Evolutionary conservation across 2,329 filamentous ascomycete species (phyloP).

Genomic region (Coniella lustricola): DNA sequence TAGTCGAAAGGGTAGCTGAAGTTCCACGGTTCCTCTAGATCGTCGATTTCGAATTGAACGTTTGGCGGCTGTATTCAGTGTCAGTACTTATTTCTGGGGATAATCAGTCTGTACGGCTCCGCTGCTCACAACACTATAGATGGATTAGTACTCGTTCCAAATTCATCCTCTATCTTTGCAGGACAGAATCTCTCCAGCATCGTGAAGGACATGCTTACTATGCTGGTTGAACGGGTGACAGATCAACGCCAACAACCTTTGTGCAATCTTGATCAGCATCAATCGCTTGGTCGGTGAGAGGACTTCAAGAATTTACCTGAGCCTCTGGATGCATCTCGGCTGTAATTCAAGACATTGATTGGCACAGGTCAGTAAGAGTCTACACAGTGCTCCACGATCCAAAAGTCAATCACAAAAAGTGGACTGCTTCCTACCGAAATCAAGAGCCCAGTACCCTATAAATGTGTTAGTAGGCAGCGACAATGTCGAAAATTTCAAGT

Average conservation of each 20-base stretch:
- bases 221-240: slow-evolving; percentile 21
- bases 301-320: slow-evolving; percentile 15
- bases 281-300: background rate
- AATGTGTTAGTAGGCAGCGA: slow-evolving; percentile 7
- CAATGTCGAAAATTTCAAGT: background rate
- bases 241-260: slow-evolving; percentile 22
- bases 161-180: too few species aligned
- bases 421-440: slow-evolving; percentile 21
- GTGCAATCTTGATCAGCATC: background rate
- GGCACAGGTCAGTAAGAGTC: background rate
- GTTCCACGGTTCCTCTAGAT: slow-evolving; percentile 24
- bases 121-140: slow-evolving; percentile 14
- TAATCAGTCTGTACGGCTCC: too few species aligned
- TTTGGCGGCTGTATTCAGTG: slow-evolving; percentile 18
- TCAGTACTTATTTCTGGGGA: slow-evolving; percentile 2
- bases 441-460: slow-evolving; percentile 23
- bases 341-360: slow-evolving; percentile 8
- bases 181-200: background rate
- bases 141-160: background rate
- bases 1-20: slow-evolving; percentile 24
- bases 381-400: too few species aligned
- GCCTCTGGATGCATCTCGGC: slow-evolving; percentile 22
- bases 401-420: too few species aligned
- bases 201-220: slow-evolving; percentile 15
- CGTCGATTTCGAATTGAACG: slow-evolving; percentile 22